These are phyloP conservation scores for Penicillium soppii DNA, from an alignment of 495 filamentous ascomycete genomes.

Conservation along the genomic window DNA sequence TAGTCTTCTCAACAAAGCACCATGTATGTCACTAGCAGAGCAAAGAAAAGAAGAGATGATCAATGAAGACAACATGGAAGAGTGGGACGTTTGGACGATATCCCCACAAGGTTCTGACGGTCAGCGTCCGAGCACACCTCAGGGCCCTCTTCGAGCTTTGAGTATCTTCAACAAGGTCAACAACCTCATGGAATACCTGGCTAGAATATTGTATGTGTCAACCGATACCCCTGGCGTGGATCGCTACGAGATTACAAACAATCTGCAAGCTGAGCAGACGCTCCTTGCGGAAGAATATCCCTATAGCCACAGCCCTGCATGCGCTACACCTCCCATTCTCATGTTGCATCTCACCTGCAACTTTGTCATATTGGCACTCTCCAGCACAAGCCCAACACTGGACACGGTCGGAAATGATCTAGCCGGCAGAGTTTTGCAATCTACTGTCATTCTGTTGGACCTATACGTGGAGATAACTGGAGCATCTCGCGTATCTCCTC, in stretches of 20 bases:
- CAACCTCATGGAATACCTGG: constrained; percentile 8
- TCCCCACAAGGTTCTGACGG: background rate
- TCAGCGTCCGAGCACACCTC: background rate
- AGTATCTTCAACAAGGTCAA: constrained; percentile 20
- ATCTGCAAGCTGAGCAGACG: constrained; percentile 2
- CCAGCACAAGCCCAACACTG: background rate
- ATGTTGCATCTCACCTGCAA: constrained; percentile 20
- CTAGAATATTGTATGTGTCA: background rate
- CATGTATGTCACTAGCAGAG: constrained; percentile 11
- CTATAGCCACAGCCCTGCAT: background rate
- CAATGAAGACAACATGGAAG: constrained; percentile 21
- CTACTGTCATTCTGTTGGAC: constrained; percentile 14
- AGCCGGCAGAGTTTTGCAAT: constrained; percentile 1
- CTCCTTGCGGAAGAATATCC: background rate
- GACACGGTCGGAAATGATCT: background rate
- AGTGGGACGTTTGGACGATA: constrained; percentile 23
- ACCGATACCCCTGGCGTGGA: background rate
- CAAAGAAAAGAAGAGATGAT: constrained; percentile 5
- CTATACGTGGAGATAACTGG: constrained; percentile 16
- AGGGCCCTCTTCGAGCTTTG: constrained; percentile 14
- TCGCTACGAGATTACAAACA: background rate
- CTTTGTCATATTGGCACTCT: constrained; percentile 17
- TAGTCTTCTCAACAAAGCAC: constrained; percentile 4
- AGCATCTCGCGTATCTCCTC: constrained; percentile 8
- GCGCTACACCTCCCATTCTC: constrained; percentile 15